Conservation (phyloP, 2,329 filamentous ascomycete genomes). For the Talaromyces sp. region DNA sequence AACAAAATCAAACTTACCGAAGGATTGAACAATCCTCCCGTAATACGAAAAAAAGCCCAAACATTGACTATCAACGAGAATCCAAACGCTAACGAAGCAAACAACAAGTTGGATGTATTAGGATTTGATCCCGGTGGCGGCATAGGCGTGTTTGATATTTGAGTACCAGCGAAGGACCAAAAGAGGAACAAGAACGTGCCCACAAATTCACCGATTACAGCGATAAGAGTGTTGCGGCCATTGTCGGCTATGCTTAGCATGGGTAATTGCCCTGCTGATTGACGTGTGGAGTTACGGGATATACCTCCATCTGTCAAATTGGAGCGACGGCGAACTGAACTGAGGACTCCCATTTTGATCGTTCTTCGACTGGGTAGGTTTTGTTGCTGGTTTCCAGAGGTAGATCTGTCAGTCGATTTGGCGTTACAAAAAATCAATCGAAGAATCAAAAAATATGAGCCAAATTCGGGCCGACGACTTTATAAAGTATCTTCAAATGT, state of each 20-base stretch:
- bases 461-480: neutral
- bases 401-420: neutral
- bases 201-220: conserved; percentile 50
- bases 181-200: conserved; percentile 53
- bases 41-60: conserved; percentile 54
- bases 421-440: no score
- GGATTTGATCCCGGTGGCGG: conserved; percentile 32
- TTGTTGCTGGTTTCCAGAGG: neutral
- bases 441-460: no score
- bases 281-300: conserved; percentile 19
- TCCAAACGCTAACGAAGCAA: conserved; percentile 45
- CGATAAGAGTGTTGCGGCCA: conserved; percentile 46
- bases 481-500: neutral
- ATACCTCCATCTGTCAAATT: neutral
- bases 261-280: conserved; percentile 26
- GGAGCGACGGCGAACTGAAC: neutral
- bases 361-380: no score
- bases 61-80: conserved; percentile 52
- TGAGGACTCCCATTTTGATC: conserved; percentile 10
- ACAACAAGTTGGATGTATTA: conserved; percentile 39
- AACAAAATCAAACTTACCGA: conserved; percentile 30
- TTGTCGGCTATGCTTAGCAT: conserved; percentile 36
- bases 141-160: conserved; percentile 43
- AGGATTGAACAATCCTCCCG: conserved; percentile 53
- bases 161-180: conserved; percentile 47